Conservation (phyloP, 345 rosid genomes). For the Triadica sebifera region DNA sequence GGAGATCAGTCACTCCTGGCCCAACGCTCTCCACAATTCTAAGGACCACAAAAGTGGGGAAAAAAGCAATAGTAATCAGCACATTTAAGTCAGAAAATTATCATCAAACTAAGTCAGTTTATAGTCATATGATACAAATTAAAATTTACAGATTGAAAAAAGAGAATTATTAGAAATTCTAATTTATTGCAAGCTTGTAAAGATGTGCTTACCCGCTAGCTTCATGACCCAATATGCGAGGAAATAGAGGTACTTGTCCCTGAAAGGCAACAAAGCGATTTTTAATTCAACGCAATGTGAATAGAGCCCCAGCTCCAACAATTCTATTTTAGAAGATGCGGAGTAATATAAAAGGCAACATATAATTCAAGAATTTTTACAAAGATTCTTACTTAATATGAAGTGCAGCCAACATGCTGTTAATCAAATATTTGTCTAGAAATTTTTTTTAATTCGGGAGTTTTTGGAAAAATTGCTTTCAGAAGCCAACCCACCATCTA, state of each 20-base stretch:
- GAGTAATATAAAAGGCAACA: background rate
- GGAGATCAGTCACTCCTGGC: constrained; percentile 68
- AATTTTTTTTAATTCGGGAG: no score
- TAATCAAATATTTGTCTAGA: no score
- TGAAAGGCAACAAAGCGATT: constrained; percentile 13
- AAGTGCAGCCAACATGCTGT: no score
- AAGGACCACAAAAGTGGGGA: background rate
- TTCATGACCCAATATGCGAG: constrained; percentile 82
- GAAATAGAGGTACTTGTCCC: constrained; percentile 79
- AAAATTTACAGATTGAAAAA: background rate
- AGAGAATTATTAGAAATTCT: background rate
- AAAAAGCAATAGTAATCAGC: background rate
- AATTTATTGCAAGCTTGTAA: background rate
- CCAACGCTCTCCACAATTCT: constrained; percentile 89
- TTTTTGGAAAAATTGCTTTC: no score
- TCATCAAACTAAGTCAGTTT: no score
- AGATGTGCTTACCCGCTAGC: constrained; percentile 62
- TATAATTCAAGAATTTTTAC: background rate
- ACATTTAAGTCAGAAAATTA: no score
- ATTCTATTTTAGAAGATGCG: background rate
- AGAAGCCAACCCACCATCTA: no score
- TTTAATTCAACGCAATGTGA: constrained; percentile 5
- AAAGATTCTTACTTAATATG: background rate
- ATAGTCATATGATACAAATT: background rate
- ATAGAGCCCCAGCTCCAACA: background rate